Evolutionary conservation across 129 eudicot genomes (phyloP), one percentile per base, ranked within the genome.

Genomic region (Flaveria sonorensis): DNA sequence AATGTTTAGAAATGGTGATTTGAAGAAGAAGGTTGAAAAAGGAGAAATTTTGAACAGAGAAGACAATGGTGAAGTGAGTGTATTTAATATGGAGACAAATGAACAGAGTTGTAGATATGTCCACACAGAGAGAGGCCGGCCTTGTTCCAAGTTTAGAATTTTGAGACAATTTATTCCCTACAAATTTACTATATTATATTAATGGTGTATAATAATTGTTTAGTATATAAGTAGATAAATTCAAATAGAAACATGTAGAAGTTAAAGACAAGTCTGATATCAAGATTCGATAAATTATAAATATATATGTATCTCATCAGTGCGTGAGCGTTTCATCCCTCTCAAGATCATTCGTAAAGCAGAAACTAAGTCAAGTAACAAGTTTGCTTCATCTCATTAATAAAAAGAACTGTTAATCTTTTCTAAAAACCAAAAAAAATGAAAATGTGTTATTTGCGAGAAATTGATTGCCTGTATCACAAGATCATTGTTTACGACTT

Each of bases 51-150:
- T 57, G 55, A 50, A 52, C 24, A 64, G 64, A 73, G 67, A 72
- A 79, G 68, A 80, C 69, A 64, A 57, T 12, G 50, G 79, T 43
- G 69, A 46, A 65, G 56, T 28, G 75, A 14, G 80, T 72, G 43
- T 67, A 56, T 71, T 79, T 79, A 79, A 56, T 57, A n/a, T 77
- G 71, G 32, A 55, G 81, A 77, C 83, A 73, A 73, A 73, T n/a
- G 24, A 55, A 67, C 76, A 81, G 48, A 52, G 80, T 47, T 55
- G 70, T 45, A 56, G 40, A 80, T 80, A 68, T 73, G 79, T 80
- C 64, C 71, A 78, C 67, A 71, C 61, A 42, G 46, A 52, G 46
- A 53, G 66, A 66, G 45, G 75, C 84, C 73, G 28, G 69, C 78
- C 78, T 71, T 57, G 19, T 43, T 48, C 15, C 82, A 71, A 30